A percentile compares a stretch with the other conserved stretches of the same genome.
phyloP scores from a whole-genome alignment of 2,329 filamentous ascomycete genomes.

The Podosphaera aphanis region DNA sequence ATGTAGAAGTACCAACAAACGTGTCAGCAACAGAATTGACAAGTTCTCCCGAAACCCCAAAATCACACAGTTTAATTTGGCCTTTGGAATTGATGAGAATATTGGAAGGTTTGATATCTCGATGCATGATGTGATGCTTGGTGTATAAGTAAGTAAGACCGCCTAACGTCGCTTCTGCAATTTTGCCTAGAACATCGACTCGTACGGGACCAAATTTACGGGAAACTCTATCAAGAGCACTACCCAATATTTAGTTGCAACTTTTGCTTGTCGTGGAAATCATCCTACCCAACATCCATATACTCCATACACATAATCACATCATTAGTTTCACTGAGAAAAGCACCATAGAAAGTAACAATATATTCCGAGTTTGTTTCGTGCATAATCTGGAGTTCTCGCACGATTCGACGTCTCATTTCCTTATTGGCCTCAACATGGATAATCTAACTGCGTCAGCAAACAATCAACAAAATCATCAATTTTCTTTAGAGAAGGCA shows the following conservation, averaged over 20 bases:
- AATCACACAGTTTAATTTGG: conserved; percentile 92
- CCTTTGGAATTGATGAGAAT: conserved; percentile 87
- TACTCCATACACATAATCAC: conserved; percentile 99
- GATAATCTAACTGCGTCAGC: conserved; percentile 42
- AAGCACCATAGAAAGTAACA: conserved; percentile 92
- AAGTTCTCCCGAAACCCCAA: conserved; percentile 92
- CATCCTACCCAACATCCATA: conserved; percentile 89
- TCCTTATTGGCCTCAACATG: conserved; percentile 96
- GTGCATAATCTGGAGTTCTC: conserved; percentile 95
- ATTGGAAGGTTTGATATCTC: conserved; percentile 96
- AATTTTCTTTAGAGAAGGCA: conserved; percentile 8
- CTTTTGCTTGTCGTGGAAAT: background rate
- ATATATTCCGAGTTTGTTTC: conserved; percentile 94
- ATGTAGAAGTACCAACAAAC: conserved; percentile 94
- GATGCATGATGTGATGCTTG: conserved; percentile 93
- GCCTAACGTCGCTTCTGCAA: conserved; percentile 82
- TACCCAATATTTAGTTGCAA: conserved; percentile 19
- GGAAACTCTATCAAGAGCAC: conserved; percentile 79
- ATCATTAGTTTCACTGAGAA: conserved; percentile 87
- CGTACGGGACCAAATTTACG: conserved; percentile 86
- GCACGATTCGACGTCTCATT: conserved; percentile 86
- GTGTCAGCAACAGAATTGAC: conserved; percentile 97
- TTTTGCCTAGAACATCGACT: conserved; percentile 91
- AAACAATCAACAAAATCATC: background rate
- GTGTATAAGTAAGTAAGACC: conserved; percentile 89